These are phyloP conservation scores for Epicoccum sorghinum DNA, from an alignment of 2,329 filamentous ascomycete species.

Conservation along the genomic window DNA sequence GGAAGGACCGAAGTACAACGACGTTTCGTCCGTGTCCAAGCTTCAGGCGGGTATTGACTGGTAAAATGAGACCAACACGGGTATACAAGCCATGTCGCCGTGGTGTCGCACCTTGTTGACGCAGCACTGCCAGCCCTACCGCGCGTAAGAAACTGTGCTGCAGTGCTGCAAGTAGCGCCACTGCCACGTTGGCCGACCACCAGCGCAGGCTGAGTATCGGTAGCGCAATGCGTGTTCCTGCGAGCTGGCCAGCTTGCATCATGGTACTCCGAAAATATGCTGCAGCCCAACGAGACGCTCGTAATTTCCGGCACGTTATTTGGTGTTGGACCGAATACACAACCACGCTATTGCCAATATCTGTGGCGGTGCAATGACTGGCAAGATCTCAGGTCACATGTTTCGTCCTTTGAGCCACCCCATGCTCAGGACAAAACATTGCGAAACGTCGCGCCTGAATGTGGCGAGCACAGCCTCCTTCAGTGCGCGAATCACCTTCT, in stretches of 20 bases:
- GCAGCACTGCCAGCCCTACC: constrained; percentile 37
- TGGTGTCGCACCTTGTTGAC: constrained; percentile 29
- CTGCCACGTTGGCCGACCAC: constrained; percentile 41
- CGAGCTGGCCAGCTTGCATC: constrained; percentile 42
- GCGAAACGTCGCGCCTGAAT: constrained; percentile 18
- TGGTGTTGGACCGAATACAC: constrained; percentile 14
- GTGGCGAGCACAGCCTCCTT: constrained; percentile 33
- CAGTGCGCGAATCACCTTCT: constrained; percentile 22
- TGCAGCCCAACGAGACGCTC: constrained; percentile 30
- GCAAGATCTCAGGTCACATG: constrained; percentile 31
- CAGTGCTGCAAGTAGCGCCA: constrained; percentile 25
- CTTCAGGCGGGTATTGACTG: neutral
- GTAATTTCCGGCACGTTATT: constrained; percentile 5
- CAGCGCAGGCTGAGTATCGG: constrained; percentile 35
- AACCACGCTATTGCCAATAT: constrained; percentile 17
- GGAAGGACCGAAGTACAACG: constrained; percentile 2
- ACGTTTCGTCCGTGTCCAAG: constrained; percentile 9
- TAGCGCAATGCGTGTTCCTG: constrained; percentile 24
- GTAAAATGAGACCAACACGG: neutral
- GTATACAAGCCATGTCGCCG: constrained; percentile 6
- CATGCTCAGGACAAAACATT: constrained; percentile 4
- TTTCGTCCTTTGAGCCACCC: constrained; percentile 22
- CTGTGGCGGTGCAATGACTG: constrained; percentile 42
- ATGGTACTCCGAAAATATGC: constrained; percentile 37
- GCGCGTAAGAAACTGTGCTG: constrained; percentile 16